Evolutionary conservation across 148 eudicot species (phyloP).

Genomic region (Polygonum aviculare): DNA sequence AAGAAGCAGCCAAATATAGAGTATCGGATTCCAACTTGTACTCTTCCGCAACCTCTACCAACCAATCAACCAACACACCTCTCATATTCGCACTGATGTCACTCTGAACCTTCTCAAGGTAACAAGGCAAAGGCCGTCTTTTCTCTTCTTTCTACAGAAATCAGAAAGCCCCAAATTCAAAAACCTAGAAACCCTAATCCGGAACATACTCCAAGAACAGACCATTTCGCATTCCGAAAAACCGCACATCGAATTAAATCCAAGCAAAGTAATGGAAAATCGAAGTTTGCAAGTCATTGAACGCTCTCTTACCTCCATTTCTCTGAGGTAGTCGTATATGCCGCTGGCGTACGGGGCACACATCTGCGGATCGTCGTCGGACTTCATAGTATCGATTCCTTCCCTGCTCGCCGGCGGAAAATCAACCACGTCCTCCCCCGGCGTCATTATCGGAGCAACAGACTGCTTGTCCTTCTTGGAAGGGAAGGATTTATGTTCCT

Average conservation of each 20-base stretch:
- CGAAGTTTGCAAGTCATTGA: background rate
- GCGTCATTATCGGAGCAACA: constrained; percentile 11
- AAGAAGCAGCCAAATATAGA: constrained; percentile 55
- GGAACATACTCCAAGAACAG: background rate
- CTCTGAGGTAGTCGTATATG: constrained; percentile 60
- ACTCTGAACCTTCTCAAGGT: constrained; percentile 63
- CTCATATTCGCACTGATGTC: constrained; percentile 87
- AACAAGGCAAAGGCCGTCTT: constrained; percentile 65
- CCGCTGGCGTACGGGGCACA: constrained; percentile 52
- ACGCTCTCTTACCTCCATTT: constrained; percentile 58
- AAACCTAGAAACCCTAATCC: background rate
- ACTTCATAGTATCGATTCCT: constrained; percentile 21
- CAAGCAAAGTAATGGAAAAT: background rate
- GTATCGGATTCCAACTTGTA: constrained; percentile 80
- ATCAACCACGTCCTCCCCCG: constrained; percentile 16
- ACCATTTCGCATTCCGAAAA: background rate
- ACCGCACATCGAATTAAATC: background rate
- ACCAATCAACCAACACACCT: constrained; percentile 86
- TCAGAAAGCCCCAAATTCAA: constrained; percentile 13
- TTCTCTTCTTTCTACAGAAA: constrained; percentile 46
- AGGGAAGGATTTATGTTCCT: constrained; percentile 14
- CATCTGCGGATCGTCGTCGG: constrained; percentile 71
- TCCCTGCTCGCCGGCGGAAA: background rate
- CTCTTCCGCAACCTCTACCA: constrained; percentile 90
- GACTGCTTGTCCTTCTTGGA: constrained; percentile 21